Evolutionary conservation across 495 filamentous ascomycete species (phyloP).

Genomic region (Penicillium pulvis): DNA sequence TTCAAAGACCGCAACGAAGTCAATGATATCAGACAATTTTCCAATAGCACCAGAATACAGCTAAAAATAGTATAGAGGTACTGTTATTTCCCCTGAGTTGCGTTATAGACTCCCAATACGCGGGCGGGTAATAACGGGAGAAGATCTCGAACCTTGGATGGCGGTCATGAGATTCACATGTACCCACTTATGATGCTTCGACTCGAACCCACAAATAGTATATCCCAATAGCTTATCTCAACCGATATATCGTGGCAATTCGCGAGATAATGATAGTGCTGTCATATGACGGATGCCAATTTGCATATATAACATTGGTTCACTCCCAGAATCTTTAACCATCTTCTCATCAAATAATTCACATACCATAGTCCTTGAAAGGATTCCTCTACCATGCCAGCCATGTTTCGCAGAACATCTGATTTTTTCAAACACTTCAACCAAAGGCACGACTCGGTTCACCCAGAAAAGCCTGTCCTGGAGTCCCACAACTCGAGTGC

Average conservation of each 20-base stretch:
- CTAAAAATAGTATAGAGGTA: too few species aligned
- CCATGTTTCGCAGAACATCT: constrained; percentile 12
- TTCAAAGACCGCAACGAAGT: too few species aligned
- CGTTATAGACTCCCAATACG: not conserved
- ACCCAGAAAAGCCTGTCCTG: constrained; percentile 7
- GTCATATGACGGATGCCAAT: not conserved
- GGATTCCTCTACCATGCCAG: not conserved
- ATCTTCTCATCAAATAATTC: not conserved
- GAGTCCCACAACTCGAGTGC: not conserved
- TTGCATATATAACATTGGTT: not conserved
- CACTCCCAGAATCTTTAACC: not conserved
- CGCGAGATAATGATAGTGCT: not conserved
- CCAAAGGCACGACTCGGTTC: constrained; percentile 4
- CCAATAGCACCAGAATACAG: too few species aligned
- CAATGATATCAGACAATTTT: too few species aligned
- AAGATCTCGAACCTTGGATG: not conserved
- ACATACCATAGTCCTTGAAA: not conserved
- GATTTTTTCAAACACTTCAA: constrained; percentile 12
- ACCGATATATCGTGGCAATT: not conserved
- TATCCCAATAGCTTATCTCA: not conserved
- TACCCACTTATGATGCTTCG: constrained; percentile 3
- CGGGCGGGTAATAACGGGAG: too few species aligned
- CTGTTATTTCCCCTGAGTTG: too few species aligned
- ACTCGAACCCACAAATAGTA: too few species aligned
- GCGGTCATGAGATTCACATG: not conserved